Base-by-base conservation (phyloP, 1,139 yeast species). In the Debaryomyces udenii region DNA sequence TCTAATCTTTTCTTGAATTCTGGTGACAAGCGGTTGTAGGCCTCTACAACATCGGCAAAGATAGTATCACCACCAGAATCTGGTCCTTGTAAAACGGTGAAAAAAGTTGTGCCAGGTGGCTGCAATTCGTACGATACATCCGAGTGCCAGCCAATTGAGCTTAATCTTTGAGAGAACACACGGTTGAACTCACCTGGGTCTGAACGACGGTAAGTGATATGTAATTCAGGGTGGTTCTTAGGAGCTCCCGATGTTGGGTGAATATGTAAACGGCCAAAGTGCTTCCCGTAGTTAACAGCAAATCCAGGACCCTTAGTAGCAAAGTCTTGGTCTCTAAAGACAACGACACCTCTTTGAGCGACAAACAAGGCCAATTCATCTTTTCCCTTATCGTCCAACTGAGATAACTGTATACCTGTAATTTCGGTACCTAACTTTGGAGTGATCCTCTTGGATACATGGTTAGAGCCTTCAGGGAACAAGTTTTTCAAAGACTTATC, bases 191-290 rank as follows among this genome's bases (percentile, higher is more conserved):
- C 57, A 39, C 55, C 51, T 9, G 65, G 66, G 50, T 71, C 74
- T 20, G 79, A 74, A 49, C 80, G 69, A 49, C 81, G 71, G 59
- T 75, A 82, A 17, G 81, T 80, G 41, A 82, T 65, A 53, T 83
- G 90, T 47, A 85, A 68, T 51, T 83, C 83, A 2, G 84, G 78
- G 49, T 68, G 65, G 41, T 66, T 75, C 43, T 66, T 64, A 27
- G 91, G 91, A 6, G 86, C 76, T 9, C 88, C 86, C 6, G 87
- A 79, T 3, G 88, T 81, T 37, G 90, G 88, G 55, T 86, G 93
- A 41, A 80, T 73, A 62, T 85, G 93, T 40, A 83, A 69, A 9
- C 80, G 79, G 10, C 91, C 91, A 62, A 74, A 85, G 58, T 81
- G 76, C 38, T 68, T 67, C 24, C 85, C 88, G 54, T 76, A 77